Conservation (phyloP, 2,329 filamentous ascomycete species). For the Chrysoporthe cubensis region DNA sequence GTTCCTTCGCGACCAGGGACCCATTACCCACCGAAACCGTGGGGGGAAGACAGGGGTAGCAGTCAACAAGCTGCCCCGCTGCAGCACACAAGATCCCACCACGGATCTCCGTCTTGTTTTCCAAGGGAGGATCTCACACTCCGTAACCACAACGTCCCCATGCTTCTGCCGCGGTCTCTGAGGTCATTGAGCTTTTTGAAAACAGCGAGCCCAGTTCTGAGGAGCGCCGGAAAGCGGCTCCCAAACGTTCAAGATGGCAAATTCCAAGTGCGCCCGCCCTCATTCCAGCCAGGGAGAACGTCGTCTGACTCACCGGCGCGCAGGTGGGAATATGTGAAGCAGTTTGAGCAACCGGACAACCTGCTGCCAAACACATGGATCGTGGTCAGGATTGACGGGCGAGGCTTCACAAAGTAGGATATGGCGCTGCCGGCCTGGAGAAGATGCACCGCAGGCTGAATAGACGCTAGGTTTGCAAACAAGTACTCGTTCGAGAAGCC, state of each 20-base stretch:
- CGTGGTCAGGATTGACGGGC: constrained; percentile 89
- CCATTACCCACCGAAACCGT: constrained; percentile 9
- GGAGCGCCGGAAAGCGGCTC: background rate
- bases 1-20: constrained; percentile 13
- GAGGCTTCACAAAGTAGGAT: constrained; percentile 88
- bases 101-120: background rate
- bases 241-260: constrained; percentile 31
- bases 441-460: constrained; percentile 27
- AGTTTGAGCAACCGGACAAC: constrained; percentile 80
- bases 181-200: background rate
- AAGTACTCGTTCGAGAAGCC: constrained; percentile 89
- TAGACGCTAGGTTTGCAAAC: constrained; percentile 67
- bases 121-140: background rate
- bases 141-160: background rate
- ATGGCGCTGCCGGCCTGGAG: constrained; percentile 2
- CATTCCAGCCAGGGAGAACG: constrained; percentile 27
- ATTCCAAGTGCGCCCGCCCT: constrained; percentile 33
- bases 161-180: background rate
- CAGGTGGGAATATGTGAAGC: constrained; percentile 92
- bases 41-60: constrained; percentile 18
- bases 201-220: background rate
- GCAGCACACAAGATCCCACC: background rate
- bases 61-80: constrained; percentile 1
- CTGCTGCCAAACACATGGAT: constrained; percentile 94
- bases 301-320: constrained; percentile 30